Evolutionary conservation across 306 rosid genomes (phyloP), one percentile per base, ranked within the genome.

Genomic region (Geum urbanum): DNA sequence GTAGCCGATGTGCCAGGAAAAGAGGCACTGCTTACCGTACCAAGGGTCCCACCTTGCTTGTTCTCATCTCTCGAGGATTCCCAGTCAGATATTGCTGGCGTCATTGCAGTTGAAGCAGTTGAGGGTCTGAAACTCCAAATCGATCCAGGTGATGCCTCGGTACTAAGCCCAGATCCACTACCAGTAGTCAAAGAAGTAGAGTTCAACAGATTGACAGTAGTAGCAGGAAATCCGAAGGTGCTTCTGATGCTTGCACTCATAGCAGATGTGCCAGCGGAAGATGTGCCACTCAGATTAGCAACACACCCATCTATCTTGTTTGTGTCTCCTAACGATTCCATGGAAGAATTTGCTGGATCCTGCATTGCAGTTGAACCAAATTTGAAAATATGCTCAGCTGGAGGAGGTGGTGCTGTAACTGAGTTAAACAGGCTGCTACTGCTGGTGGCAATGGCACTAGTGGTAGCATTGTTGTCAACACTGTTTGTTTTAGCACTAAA

Each of bases 201-300:
- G 67, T 69, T 71, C 67, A 84, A 73, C 51, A 72, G 88, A 76
- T 83, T 81, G 72, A 69, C 74, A 76, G 74, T 62, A 75, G 83
- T 53, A 65, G 92, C 86, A 86, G 84, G 59, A 44, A 82, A 79
- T 60, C 89, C 88, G 69, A 79, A 43, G 47, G 81, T 45, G 79
- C 66, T 79, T 66, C 80, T 86, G 39, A 83, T 37, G 69, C 79
- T 76, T 55, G 85, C 78, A 51, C 41, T 61, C 27, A 80, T 37
- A 64, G 84, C 76, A 72, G 89, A 72, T 35, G 84, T 22, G 77
- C 71, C 83, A 46, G 81, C 71, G 39, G 80, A 78, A 64, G 76
- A 59, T 24, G 77, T 22, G 73, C 80, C 67, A 53, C 85, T 78
- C 71, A 68, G 45, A 70, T 62, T 84, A 76, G 84, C 69, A 15